Percentiles rank a stretch among this genome's conserved stretches.
Evolutionary conservation across 768 basidiomycete genomes (phyloP).

Genomic region (Filobasidium floriforme): DNA sequence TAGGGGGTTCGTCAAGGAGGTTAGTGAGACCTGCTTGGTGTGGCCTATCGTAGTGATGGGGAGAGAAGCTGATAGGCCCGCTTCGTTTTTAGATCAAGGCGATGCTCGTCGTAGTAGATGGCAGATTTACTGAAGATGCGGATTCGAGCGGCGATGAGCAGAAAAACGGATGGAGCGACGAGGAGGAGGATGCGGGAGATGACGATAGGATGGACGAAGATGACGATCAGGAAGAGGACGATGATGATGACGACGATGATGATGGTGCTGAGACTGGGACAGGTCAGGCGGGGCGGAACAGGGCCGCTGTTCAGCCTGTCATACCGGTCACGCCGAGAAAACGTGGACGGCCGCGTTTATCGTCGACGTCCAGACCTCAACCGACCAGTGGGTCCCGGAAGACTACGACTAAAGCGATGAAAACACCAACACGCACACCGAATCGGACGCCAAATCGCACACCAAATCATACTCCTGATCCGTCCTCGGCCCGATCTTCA

Average conservation of each 20-base stretch:
- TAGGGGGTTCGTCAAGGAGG: slow-evolving; percentile 10
- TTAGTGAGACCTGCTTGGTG: slow-evolving; percentile 7
- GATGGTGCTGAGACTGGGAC: background rate
- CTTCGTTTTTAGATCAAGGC: slow-evolving; percentile 10
- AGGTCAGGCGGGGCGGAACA: background rate
- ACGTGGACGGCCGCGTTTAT: background rate
- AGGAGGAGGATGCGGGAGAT: slow-evolving; percentile 14
- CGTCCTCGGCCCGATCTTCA: background rate
- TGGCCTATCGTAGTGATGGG: background rate
- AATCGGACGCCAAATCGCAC: background rate
- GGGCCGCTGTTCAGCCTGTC: background rate
- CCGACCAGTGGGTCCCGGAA: background rate
- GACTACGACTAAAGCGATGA: background rate
- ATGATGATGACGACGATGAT: background rate
- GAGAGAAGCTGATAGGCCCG: background rate
- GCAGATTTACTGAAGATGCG: slow-evolving; percentile 3
- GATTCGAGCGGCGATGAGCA: background rate
- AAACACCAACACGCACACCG: background rate
- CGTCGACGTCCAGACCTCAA: too few species aligned
- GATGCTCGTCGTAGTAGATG: slow-evolving; percentile 6
- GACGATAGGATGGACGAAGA: background rate
- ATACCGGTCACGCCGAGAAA: background rate
- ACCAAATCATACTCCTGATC: background rate
- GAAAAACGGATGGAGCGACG: background rate
- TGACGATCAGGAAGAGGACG: slow-evolving; percentile 2